A percentile compares a stretch with the other conserved stretches of the same genome.
Evolutionary conservation across 345 rosid species (phyloP).

Genomic region (Gynandropsis gynandra): DNA sequence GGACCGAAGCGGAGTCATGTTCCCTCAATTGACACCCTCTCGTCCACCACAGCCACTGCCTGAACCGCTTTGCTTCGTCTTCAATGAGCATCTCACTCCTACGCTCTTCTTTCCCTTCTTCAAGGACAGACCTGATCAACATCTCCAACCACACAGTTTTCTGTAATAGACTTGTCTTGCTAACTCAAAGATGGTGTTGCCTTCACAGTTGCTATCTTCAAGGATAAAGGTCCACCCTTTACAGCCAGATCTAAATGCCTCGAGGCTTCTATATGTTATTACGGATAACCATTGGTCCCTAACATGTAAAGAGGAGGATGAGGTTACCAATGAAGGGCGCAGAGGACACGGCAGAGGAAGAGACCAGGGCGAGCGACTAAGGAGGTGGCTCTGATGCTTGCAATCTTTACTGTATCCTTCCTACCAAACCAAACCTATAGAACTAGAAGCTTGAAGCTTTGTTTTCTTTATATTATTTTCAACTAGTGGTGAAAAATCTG

Average conservation of each 20-base stretch:
- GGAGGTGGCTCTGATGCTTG: conserved; percentile 41
- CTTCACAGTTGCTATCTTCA: too few species aligned
- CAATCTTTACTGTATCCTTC: conserved; percentile 21
- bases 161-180: too few species aligned
- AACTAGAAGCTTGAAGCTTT: too few species aligned
- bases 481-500: conserved; percentile 21
- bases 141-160: conserved; percentile 1
- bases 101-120: conserved; percentile 38
- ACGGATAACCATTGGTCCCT: background rate
- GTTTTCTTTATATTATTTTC: too few species aligned
- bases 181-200: too few species aligned
- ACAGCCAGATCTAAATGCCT: too few species aligned
- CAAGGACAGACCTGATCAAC: conserved; percentile 52
- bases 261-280: too few species aligned
- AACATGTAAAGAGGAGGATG: background rate
- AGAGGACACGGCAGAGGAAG: conserved; percentile 33
- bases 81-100: conserved; percentile 55
- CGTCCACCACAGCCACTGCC: conserved; percentile 86
- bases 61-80: conserved; percentile 21
- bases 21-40: conserved; percentile 83
- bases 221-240: too few species aligned
- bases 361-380: conserved; percentile 40
- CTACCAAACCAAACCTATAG: background rate
- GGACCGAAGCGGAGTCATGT: conserved; percentile 84
- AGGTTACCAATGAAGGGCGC: conserved; percentile 46